Percentiles rank a stretch among this genome's conserved stretches.
These are phyloP conservation scores for Schizophyllum commune DNA, from an alignment of 1,284 basidiomycete genomes.

Conservation along the genomic window DNA sequence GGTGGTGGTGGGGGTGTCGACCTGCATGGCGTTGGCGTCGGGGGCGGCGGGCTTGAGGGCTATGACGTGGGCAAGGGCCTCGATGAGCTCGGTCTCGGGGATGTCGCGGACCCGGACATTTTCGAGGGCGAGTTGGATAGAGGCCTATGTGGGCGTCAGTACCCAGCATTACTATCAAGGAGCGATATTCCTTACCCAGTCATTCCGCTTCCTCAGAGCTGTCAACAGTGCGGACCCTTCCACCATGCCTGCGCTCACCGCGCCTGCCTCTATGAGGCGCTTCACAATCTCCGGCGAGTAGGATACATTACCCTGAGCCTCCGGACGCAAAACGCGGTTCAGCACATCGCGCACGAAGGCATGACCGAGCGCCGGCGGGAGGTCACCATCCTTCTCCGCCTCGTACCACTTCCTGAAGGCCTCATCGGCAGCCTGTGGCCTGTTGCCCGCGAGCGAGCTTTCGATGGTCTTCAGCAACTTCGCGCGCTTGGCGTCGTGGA, in stretches of 20 bases:
- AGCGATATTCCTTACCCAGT: conserved; percentile 57
- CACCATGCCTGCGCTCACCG: conserved; percentile 56
- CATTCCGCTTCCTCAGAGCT: conserved; percentile 40
- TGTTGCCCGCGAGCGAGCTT: conserved; percentile 17
- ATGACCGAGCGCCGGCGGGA: conserved; percentile 26
- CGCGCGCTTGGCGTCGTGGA: conserved; percentile 1
- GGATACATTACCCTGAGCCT: conserved; percentile 15
- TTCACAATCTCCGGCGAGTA: conserved; percentile 49
- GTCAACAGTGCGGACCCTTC: conserved; percentile 39
- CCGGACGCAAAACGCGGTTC: conserved; percentile 34
- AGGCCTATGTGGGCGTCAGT: conserved; percentile 32
- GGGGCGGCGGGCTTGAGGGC: conserved; percentile 20
- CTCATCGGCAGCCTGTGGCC: conserved; percentile 33
- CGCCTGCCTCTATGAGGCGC: conserved; percentile 43
- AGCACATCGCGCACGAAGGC: conserved; percentile 52
- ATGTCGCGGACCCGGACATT: conserved; percentile 36
- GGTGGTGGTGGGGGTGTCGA: conserved; percentile 33
- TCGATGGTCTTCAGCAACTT: conserved; percentile 5
- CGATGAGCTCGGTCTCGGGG: conserved; percentile 52
- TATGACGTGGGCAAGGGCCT: conserved; percentile 38
- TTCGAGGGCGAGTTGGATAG: conserved; percentile 43
- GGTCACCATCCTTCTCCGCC: conserved; percentile 21
- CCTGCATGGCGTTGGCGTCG: conserved; percentile 43
- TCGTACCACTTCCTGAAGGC: conserved; percentile 45
- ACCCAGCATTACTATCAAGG: not conserved